These are phyloP conservation scores for Hibiscus syriacus DNA, from an alignment of 345 rosid genomes.

Conservation along the genomic window DNA sequence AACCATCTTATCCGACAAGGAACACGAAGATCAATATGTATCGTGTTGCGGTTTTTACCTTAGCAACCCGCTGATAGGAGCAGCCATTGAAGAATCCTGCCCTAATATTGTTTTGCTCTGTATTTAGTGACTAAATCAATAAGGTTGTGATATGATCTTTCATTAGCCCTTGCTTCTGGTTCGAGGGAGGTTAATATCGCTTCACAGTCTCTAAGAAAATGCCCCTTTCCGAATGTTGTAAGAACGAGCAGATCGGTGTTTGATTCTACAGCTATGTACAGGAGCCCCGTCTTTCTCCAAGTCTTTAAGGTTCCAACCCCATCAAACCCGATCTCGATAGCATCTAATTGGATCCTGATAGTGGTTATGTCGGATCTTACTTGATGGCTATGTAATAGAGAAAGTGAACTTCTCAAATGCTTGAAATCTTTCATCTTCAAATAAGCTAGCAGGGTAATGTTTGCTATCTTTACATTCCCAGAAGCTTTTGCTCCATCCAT, in stretches of 20 bases:
- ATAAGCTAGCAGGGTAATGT: slow-evolving; percentile 39
- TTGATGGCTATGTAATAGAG: slow-evolving; percentile 14
- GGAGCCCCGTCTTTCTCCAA: background rate
- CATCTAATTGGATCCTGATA: slow-evolving; percentile 48
- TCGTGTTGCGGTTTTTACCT: no score
- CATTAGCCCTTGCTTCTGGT: slow-evolving; percentile 23
- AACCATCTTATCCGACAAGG: no score
- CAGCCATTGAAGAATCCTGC: background rate
- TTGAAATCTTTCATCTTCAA: slow-evolving; percentile 46
- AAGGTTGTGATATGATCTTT: slow-evolving; percentile 31
- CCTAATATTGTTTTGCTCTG: background rate
- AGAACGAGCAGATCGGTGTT: slow-evolving; percentile 1
- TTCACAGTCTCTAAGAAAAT: slow-evolving; percentile 43
- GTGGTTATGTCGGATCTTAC: no score
- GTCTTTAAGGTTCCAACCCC: background rate
- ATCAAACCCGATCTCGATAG: background rate
- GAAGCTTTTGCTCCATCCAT: slow-evolving; percentile 45
- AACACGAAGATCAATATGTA: no score
- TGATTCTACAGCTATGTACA: background rate
- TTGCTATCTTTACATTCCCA: slow-evolving; percentile 43
- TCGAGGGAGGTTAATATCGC: slow-evolving; percentile 27
- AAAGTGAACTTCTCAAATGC: no score
- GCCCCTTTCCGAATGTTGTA: background rate
- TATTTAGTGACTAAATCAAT: slow-evolving; percentile 32
- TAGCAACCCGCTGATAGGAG: no score